These are phyloP conservation scores for Talaromyces sp. DNA, from an alignment of 2,329 filamentous ascomycete species.

Conservation along the genomic window DNA sequence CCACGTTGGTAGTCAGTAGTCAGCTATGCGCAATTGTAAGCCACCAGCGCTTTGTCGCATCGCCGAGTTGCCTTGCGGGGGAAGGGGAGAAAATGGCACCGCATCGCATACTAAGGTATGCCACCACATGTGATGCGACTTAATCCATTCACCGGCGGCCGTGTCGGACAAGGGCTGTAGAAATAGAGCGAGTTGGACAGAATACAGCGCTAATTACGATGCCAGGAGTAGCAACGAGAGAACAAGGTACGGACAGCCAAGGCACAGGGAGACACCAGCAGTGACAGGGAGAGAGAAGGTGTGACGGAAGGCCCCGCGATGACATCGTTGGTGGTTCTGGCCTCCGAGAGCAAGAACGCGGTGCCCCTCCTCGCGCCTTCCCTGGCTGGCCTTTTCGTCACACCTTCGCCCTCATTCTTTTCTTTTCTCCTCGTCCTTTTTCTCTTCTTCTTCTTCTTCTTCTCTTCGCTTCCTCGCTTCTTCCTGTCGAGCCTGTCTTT, in stretches of 20 bases:
- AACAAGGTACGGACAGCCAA: background rate
- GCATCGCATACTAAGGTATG: background rate
- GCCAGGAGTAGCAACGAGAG: background rate
- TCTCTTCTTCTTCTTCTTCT: slow-evolving; percentile 7
- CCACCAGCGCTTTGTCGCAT: background rate
- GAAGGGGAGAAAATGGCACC: background rate
- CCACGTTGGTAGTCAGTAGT: background rate
- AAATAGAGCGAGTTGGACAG: background rate
- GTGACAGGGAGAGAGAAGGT: background rate
- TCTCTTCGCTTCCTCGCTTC: slow-evolving; percentile 4
- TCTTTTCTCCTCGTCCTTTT: slow-evolving; percentile 13
- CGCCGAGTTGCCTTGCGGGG: background rate
- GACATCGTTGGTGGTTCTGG: slow-evolving; percentile 9
- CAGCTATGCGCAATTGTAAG: background rate
- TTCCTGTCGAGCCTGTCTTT: background rate
- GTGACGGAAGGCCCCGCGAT: slow-evolving; percentile 11
- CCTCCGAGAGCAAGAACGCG: background rate
- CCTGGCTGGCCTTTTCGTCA: background rate
- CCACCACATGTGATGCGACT: background rate
- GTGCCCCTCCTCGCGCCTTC: background rate
- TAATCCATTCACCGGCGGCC: background rate
- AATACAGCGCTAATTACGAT: background rate
- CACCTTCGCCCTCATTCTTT: slow-evolving; percentile 10
- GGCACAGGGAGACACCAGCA: background rate
- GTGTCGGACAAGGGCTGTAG: background rate